Evolutionary conservation across 257 asterid genomes (phyloP).

Genomic region (Solanum boliviense): DNA sequence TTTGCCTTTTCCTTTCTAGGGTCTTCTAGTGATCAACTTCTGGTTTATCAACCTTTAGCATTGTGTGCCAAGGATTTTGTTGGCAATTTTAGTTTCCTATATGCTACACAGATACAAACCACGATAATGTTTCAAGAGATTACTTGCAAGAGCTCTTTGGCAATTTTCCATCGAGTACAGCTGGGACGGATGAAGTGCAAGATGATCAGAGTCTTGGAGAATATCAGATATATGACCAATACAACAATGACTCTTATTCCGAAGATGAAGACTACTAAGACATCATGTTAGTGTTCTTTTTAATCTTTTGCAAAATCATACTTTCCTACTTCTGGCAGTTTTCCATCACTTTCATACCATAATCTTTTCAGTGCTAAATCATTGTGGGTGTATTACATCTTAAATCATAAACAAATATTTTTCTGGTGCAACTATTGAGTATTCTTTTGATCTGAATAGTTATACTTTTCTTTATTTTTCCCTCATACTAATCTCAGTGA

Average conservation of each 20-base stretch:
- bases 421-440: background rate
- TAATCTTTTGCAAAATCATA: background rate
- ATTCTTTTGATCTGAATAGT: background rate
- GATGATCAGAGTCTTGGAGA: conserved; percentile 42
- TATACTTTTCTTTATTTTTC: background rate
- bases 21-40: background rate
- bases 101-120: conserved; percentile 36
- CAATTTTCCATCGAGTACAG: conserved; percentile 49
- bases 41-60: background rate
- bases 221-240: conserved; percentile 66
- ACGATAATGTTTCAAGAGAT: conserved; percentile 53
- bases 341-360: background rate
- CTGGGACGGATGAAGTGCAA: conserved; percentile 23
- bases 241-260: conserved; percentile 39
- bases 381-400: background rate
- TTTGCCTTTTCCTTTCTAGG: background rate
- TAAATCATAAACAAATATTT: background rate
- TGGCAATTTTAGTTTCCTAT: conserved; percentile 23
- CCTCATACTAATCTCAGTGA: background rate
- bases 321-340: background rate
- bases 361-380: background rate
- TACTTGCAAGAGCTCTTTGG: conserved; percentile 85
- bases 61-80: background rate
- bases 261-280: conserved; percentile 46
- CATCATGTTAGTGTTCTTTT: background rate